Evolutionary conservation across 495 filamentous ascomycete species (phyloP).

Genomic region (Hyphodiscus hymeniophilus): DNA sequence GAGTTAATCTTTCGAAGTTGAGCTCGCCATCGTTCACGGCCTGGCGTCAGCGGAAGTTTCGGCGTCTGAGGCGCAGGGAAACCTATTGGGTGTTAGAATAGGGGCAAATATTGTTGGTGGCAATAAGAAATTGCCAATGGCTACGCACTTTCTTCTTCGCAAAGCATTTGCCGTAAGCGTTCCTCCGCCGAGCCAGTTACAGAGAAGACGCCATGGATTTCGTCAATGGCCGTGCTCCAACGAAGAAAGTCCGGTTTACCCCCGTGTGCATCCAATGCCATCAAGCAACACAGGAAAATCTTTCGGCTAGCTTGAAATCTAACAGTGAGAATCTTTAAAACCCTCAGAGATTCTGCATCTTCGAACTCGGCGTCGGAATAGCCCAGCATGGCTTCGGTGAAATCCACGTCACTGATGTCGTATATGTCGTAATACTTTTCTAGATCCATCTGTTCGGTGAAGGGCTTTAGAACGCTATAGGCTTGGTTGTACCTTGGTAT

Average conservation of each 20-base stretch:
- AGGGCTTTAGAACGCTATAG: conserved; percentile 54
- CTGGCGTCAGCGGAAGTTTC: conserved; percentile 61
- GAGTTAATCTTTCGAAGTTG: conserved; percentile 81
- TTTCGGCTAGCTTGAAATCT: conserved; percentile 74
- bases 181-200: conserved; percentile 46
- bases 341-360: conserved; percentile 68
- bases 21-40: conserved; percentile 69
- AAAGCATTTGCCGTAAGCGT: conserved; percentile 57
- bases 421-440: conserved; percentile 91
- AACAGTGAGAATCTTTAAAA: conserved; percentile 69
- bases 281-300: conserved; percentile 73
- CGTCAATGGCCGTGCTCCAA: conserved; percentile 73
- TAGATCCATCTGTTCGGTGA: conserved; percentile 69
- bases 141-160: conserved; percentile 73
- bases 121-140: background rate
- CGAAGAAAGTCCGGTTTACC: conserved; percentile 67
- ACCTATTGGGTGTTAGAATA: conserved; percentile 14
- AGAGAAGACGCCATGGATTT: conserved; percentile 54
- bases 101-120: background rate
- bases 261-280: conserved; percentile 83
- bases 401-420: conserved; percentile 73
- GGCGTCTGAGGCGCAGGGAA: conserved; percentile 44
- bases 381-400: conserved; percentile 55
- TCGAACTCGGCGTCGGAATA: conserved; percentile 56
- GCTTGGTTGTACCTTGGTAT: conserved; percentile 63